These are phyloP conservation scores for Phaffia tasmanica DNA, from an alignment of 768 basidiomycete genomes.

Conservation along the genomic window DNA sequence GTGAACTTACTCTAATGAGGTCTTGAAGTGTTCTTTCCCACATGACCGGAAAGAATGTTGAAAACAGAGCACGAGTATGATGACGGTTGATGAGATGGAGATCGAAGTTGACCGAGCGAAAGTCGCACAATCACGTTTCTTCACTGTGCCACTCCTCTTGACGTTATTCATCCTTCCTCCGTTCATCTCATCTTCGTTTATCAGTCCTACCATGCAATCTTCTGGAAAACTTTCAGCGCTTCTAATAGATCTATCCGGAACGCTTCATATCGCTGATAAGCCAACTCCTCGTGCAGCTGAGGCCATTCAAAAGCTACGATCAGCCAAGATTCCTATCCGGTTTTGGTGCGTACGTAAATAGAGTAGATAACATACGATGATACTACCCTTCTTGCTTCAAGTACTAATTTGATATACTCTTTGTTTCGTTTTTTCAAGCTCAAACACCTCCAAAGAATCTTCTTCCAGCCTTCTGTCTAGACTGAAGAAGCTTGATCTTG, in stretches of 20 bases:
- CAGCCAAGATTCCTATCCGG: conserved; percentile 38
- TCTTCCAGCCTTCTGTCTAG: conserved; percentile 42
- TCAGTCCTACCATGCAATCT: no score
- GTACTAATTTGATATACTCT: no score
- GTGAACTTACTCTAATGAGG: conserved; percentile 59
- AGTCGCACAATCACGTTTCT: no score
- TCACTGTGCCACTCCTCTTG: no score
- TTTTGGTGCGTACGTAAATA: conserved; percentile 36
- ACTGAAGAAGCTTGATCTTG: conserved; percentile 47
- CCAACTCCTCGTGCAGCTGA: conserved; percentile 46
- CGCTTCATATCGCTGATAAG: conserved; percentile 48
- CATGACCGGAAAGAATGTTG: conserved; percentile 44
- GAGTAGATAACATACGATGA: no score
- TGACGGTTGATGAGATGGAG: no score
- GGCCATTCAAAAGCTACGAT: conserved; percentile 40
- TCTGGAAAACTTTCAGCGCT: conserved; percentile 36
- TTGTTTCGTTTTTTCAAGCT: conserved; percentile 42
- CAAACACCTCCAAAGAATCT: conserved; percentile 60
- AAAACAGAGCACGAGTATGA: no score
- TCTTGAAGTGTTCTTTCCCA: conserved; percentile 95
- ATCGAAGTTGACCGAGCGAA: no score
- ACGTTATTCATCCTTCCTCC: no score
- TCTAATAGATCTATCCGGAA: conserved; percentile 60
- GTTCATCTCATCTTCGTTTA: no score
- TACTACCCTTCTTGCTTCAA: no score